Conservation (phyloP, 2,329 filamentous ascomycete genomes). For the Tolypocladium ophioglossoides region DNA sequence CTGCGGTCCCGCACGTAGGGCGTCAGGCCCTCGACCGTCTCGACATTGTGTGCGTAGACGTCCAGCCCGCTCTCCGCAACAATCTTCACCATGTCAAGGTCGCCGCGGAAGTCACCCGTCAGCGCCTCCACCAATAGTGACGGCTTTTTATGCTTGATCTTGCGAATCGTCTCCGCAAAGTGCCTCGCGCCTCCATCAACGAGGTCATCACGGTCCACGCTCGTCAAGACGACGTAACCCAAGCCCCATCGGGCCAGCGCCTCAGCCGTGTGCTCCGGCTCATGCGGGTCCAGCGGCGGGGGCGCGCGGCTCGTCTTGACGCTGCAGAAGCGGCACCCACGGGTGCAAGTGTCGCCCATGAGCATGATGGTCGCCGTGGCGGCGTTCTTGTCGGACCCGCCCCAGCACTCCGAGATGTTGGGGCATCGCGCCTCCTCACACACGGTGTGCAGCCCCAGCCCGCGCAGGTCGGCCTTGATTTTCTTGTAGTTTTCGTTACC, state of each 20-base stretch:
- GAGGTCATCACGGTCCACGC: slow-evolving; percentile 87
- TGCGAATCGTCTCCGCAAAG: slow-evolving; percentile 87
- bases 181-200: slow-evolving; percentile 79
- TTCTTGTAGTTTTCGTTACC: slow-evolving; percentile 78
- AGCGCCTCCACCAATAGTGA: slow-evolving; percentile 71
- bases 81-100: slow-evolving; percentile 75
- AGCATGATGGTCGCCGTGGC: slow-evolving; percentile 98
- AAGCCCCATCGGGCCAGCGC: slow-evolving; percentile 86
- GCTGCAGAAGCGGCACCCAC: slow-evolving; percentile 92
- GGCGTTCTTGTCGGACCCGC: slow-evolving; percentile 74
- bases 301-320: slow-evolving; percentile 79
- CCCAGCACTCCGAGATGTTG: slow-evolving; percentile 98
- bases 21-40: slow-evolving; percentile 86
- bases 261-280: slow-evolving; percentile 94
- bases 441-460: slow-evolving; percentile 84
- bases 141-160: slow-evolving; percentile 78
- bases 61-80: slow-evolving; percentile 85
- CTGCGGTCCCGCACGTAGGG: slow-evolving; percentile 82
- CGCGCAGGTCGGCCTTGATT: slow-evolving; percentile 87
- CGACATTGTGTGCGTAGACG: slow-evolving; percentile 94
- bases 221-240: slow-evolving; percentile 91
- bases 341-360: slow-evolving; percentile 96
- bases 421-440: slow-evolving; percentile 97
- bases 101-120: slow-evolving; percentile 78
- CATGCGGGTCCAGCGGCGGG: slow-evolving; percentile 79